Evolutionary conservation across 257 asterid species (phyloP).

Genomic region (Fraxinus excelsior): DNA sequence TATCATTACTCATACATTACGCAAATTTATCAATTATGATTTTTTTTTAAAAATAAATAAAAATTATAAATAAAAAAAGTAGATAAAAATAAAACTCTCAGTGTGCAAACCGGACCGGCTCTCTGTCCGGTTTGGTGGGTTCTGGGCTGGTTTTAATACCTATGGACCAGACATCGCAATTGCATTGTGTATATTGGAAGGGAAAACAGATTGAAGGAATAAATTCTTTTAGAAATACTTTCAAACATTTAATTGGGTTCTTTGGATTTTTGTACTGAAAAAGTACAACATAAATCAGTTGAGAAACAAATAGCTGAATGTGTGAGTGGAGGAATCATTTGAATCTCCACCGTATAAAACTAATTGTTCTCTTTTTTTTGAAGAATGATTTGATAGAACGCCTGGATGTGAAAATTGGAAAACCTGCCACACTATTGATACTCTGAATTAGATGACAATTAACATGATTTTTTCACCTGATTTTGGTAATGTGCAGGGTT

Average conservation of each 20-base stretch:
- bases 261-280: not conserved
- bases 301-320: not conserved
- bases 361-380: slow-evolving; percentile 22
- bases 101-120: too few species aligned
- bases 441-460: not conserved
- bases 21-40: too few species aligned
- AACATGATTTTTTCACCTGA: not conserved
- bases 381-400: slow-evolving; percentile 2
- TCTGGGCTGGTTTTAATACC: too few species aligned
- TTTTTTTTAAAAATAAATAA: too few species aligned
- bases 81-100: too few species aligned
- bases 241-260: not conserved
- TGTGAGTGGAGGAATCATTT: not conserved
- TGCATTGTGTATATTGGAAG: not conserved
- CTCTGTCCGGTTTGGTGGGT: too few species aligned
- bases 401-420: not conserved
- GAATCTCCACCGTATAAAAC: not conserved
- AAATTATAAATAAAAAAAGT: too few species aligned
- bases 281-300: not conserved
- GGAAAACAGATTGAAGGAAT: too few species aligned
- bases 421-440: slow-evolving; percentile 10
- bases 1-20: too few species aligned
- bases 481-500: slow-evolving; percentile 55
- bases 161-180: not conserved
- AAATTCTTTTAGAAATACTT: not conserved